Percentiles rank a stretch among this genome's conserved stretches.
Conservation (phyloP, 208 protist genomes). For the Trypanosoma avium region DNA sequence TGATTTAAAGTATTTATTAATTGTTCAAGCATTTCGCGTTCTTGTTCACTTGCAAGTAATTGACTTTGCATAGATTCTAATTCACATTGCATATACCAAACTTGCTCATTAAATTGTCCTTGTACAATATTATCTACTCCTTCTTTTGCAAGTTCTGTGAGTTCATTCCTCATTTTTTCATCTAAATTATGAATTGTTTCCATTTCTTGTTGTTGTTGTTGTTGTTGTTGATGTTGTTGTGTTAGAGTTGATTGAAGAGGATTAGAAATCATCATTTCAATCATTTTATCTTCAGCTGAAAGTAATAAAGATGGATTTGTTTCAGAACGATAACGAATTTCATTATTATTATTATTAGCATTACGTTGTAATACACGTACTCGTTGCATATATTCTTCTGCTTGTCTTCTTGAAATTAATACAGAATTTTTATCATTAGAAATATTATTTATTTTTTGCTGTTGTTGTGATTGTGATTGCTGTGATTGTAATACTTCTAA, state of each 20-base stretch:
- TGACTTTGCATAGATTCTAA: constrained; percentile 16
- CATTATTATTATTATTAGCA: background rate
- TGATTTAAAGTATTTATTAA: constrained; percentile 15
- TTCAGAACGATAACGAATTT: constrained; percentile 42
- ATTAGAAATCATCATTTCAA: constrained; percentile 49
- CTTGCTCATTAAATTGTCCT: constrained; percentile 3
- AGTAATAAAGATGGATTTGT: constrained; percentile 31
- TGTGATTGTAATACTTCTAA: constrained; percentile 32
- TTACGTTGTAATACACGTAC: constrained; percentile 14
- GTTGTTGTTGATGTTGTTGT: background rate
- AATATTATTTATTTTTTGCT: background rate
- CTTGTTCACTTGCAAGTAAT: constrained; percentile 19
- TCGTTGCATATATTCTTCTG: constrained; percentile 43
- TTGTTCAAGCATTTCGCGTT: constrained; percentile 15
- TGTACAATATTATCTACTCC: constrained; percentile 30
- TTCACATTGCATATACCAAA: constrained; percentile 12
- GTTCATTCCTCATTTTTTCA: constrained; percentile 10
- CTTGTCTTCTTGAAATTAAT: constrained; percentile 23
- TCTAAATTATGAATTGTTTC: background rate
- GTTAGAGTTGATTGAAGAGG: background rate
- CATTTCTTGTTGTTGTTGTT: background rate
- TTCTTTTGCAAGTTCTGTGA: constrained; percentile 26
- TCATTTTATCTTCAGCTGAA: constrained; percentile 62
- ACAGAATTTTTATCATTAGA: background rate
- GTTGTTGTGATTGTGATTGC: constrained; percentile 19